Evolutionary conservation across 1,284 basidiomycete species (phyloP), one percentile per base, ranked within the genome.

Genomic region (Pseudozyma tsukubaensis): DNA sequence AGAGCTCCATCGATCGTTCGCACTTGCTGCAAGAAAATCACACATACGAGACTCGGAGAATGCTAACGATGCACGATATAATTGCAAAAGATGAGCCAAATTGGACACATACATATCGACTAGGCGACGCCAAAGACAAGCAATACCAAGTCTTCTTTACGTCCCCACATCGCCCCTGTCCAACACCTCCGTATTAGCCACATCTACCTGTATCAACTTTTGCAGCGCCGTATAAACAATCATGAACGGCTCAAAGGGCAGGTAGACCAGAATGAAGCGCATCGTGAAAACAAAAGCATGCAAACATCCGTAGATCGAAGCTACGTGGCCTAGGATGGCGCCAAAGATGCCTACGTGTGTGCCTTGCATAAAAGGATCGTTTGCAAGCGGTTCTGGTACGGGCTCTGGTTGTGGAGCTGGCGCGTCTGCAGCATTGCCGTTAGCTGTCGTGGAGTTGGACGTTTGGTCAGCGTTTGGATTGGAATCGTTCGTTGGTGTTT

Each of bases 181-280:
- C 37, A 75, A 35, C 39, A 75, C 72, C 50, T 75, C 62, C 9
- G 63, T 65, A 14, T 57, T 60, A 34, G 72, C 72, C 29, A 71
- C 59, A 19, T 75, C 72, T 50, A 60, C 55, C 53, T 64, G 62
- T 40, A 75, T 70, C 34, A 61, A 48, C 45, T 59, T 56, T 50
- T 70, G 50, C 45, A 71, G 36, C 42, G 59, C 19, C 35, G 48
- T 18, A 16, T 59, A 71, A 29, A 69, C 39, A 44, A 69, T 56
- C 52, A 67, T 63, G 36, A 69, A 70, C 32, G 72, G 72, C 55
- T 57, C 56, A 14, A 74, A 70, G 10, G 72, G 72, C 53, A 74
- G 59, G n/a, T 70, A 70, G 48, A 65, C 59, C 32, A 71, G 37
- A 21, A 75, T 62, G 48, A 74, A 54, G 14, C 59, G 53, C 57